phyloP scores from a whole-genome alignment of 208 protist genomes.

The Acanthamoeba royreba region DNA sequence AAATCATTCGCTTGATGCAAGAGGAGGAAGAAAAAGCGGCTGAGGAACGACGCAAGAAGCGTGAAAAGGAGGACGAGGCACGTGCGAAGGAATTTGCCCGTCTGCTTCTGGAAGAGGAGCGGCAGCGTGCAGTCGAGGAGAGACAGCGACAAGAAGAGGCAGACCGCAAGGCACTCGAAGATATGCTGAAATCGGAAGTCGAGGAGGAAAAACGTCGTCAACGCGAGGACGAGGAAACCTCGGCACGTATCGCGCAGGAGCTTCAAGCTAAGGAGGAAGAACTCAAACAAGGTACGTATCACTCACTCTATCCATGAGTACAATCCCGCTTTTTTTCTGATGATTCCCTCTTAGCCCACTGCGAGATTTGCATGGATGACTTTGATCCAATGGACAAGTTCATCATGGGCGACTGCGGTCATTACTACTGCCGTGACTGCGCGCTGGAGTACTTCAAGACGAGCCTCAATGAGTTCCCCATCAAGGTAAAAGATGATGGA shows the following conservation, averaged over 20 bases:
- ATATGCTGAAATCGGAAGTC: neutral
- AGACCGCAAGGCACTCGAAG: neutral
- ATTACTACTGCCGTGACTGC: constrained; percentile 22
- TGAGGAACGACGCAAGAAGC: neutral
- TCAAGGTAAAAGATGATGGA: neutral
- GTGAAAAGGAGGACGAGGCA: neutral
- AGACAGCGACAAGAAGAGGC: neutral
- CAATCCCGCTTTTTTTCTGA: neutral
- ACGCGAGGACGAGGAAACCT: neutral
- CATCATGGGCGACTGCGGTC: constrained; percentile 16
- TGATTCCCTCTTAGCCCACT: neutral
- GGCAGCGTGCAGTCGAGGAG: neutral
- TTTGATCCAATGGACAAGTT: constrained; percentile 45
- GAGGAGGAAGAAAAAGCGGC: neutral
- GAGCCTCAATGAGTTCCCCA: neutral
- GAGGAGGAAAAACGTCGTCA: neutral
- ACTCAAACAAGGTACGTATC: neutral
- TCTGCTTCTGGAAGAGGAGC: neutral
- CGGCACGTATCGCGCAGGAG: neutral
- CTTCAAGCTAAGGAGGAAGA: constrained; percentile 35
- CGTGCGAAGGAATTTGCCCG: neutral
- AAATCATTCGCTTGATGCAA: neutral
- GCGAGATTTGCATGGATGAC: constrained; percentile 23
- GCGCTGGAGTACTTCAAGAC: constrained; percentile 24
- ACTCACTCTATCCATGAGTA: neutral